Conservation (phyloP, 148 eudicot genomes). For the Chenopodium quinoa region DNA sequence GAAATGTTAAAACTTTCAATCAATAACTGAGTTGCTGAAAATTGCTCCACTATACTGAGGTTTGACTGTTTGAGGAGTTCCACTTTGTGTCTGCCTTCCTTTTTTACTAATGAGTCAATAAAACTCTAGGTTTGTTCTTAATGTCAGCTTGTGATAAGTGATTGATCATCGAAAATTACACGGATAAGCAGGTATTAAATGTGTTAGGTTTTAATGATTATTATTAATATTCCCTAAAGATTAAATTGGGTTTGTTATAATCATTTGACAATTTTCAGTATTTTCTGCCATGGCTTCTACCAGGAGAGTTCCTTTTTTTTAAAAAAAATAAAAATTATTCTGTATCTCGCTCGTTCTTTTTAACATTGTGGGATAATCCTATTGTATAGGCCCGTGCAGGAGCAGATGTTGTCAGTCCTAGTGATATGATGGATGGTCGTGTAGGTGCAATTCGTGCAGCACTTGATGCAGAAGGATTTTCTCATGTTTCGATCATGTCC, state of each 20-base stretch:
- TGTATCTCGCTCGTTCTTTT: neutral
- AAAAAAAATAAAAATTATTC: no score
- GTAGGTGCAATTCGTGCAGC: conserved; percentile 89
- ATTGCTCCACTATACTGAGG: neutral
- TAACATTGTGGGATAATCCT: neutral
- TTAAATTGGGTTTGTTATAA: neutral
- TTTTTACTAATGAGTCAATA: neutral
- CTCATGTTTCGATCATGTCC: conserved; percentile 93
- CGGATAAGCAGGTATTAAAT: neutral
- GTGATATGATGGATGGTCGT: conserved; percentile 99
- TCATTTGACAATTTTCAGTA: neutral
- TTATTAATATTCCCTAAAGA: neutral
- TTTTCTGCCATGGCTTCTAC: neutral
- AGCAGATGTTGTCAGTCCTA: conserved; percentile 97
- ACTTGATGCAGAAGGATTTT: conserved; percentile 88
- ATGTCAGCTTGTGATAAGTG: neutral
- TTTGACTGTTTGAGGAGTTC: neutral
- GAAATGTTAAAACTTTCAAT: no score
- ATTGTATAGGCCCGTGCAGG: conserved; percentile 86
- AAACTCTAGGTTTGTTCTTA: neutral
- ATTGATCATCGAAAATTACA: no score
- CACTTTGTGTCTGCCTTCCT: neutral
- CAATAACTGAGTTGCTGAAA: neutral
- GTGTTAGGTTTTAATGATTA: neutral
- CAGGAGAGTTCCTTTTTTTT: neutral